Evolutionary conservation across 257 asterid species (phyloP), one percentile per base, ranked within the genome.

Genomic region (Solanum tarapatanum): DNA sequence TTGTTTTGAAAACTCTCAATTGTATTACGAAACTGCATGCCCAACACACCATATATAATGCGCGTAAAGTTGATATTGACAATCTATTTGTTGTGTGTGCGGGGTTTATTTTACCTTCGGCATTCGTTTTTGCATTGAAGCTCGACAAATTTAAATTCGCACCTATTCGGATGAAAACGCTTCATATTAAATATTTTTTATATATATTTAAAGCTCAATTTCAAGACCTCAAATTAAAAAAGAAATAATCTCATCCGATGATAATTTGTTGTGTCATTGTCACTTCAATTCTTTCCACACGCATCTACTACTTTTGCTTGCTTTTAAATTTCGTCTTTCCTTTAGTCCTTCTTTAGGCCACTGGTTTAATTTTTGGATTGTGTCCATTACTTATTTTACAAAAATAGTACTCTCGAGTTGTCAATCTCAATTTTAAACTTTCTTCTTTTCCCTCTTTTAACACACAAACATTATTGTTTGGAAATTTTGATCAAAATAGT

Each of bases 131-230:
- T 4, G 4, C 13, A 41, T 41, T 41, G 12, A 10, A 39, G 45
- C 4, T 39, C 2, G 51, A 43, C 5, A 11, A 43, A 43, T 43
- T 43, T 43, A 11, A 2, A 43, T 43, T 43, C 2, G 6, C 51
- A 11, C 16, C 2, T 43, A 43, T 43, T 12, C 6, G 2, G 2
- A 12, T 11, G 6, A 12, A 12, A 43, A 43, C 2, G 2, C 2
- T 43, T 0, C 6, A 11, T 43, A 11, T 12, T 0, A 43, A 43
- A 12, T 0, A 11, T 12, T 43, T 11, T 3, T 43, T 39, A 0
- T 37, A 39, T 12, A 12, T 43, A 43, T 12, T 43, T 12, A 11
- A 12, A 4, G 2, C 51, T 43, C 17, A 4, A 43, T 3, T 43
- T 11, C 6, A 43, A 43, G 1, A 43, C 51, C 16, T 43, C 51